Evolutionary conservation across 2,329 filamentous ascomycete species (phyloP).

Genomic region (Alternaria sp.): DNA sequence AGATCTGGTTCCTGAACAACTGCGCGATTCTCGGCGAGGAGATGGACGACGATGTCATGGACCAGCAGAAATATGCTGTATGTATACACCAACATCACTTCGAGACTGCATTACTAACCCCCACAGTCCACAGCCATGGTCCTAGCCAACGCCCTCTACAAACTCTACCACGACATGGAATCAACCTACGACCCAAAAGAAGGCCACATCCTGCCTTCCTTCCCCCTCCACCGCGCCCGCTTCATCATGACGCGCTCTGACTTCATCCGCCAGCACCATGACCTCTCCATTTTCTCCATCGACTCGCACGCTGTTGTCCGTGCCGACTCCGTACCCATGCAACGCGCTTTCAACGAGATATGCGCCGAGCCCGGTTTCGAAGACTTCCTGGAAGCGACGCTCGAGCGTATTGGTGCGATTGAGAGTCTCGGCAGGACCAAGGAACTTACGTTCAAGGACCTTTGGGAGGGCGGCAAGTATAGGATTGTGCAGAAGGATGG

Average conservation of each 20-base stretch:
- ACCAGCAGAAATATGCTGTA: constrained; percentile 94
- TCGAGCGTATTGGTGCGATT: constrained; percentile 88
- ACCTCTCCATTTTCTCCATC: constrained; percentile 94
- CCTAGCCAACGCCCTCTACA: constrained; percentile 87
- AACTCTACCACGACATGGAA: constrained; percentile 71
- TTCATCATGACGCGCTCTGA: constrained; percentile 96
- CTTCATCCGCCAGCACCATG: constrained; percentile 91
- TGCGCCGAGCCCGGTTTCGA: constrained; percentile 79
- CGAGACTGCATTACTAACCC: neutral
- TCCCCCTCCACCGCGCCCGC: constrained; percentile 53
- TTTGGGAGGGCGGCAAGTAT: constrained; percentile 85
- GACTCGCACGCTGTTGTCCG: constrained; percentile 85
- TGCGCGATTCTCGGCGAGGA: constrained; percentile 77
- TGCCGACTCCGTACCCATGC: constrained; percentile 95
- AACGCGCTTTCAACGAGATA: constrained; percentile 86
- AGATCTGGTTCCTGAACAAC: constrained; percentile 78
- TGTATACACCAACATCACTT: constrained; percentile 44
- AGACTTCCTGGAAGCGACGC: constrained; percentile 78
- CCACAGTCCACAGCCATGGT: constrained; percentile 86
- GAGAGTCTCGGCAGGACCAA: constrained; percentile 93
- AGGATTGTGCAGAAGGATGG: constrained; percentile 38
- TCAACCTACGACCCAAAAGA: constrained; percentile 67
- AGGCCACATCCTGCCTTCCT: constrained; percentile 79
- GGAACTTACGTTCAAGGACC: constrained; percentile 92
- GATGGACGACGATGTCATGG: constrained; percentile 98